Conservation (phyloP, 306 rosid species). For the Cyamopsis tetragonoloba region DNA sequence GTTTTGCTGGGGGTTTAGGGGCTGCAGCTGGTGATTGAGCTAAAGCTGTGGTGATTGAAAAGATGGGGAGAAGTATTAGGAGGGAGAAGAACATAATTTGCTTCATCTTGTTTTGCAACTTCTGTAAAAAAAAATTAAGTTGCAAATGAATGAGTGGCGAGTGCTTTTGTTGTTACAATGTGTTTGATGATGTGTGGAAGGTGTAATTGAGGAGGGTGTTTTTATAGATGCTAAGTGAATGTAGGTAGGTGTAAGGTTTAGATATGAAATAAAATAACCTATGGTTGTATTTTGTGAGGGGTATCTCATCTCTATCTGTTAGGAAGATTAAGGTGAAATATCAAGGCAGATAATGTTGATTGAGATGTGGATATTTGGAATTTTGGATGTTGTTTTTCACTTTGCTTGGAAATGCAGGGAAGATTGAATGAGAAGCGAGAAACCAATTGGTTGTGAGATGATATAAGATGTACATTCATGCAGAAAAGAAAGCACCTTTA, state of each 20-base stretch:
- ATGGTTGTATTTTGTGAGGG: slow-evolving; percentile 16
- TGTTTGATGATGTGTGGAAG: slow-evolving; percentile 27
- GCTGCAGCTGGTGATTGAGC: slow-evolving; percentile 49
- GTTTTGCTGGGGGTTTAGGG: slow-evolving; percentile 35
- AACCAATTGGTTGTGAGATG: slow-evolving; percentile 19
- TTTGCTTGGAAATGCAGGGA: slow-evolving; percentile 32
- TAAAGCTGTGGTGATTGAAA: slow-evolving; percentile 18
- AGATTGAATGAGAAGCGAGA: slow-evolving; percentile 24
- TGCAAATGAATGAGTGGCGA: neutral
- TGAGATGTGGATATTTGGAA: slow-evolving; percentile 25
- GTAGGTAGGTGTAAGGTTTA: slow-evolving; percentile 29
- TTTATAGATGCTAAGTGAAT: slow-evolving; percentile 30
- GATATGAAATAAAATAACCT: slow-evolving; percentile 21
- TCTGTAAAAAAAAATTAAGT: neutral
- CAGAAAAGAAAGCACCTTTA: neutral
- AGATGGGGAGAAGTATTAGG: slow-evolving; percentile 12
- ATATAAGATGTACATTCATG: slow-evolving; percentile 7
- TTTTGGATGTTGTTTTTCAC: slow-evolving; percentile 9
- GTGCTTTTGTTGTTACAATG: neutral
- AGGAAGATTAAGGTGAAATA: slow-evolving; percentile 29
- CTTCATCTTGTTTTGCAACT: slow-evolving; percentile 12
- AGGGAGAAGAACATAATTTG: slow-evolving; percentile 31
- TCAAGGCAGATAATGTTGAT: slow-evolving; percentile 24
- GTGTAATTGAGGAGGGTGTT: neutral
- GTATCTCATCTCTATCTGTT: slow-evolving; percentile 11